Base-by-base conservation (phyloP, 1,139 yeast species). In the Saccharomyces hybrid region DNA sequence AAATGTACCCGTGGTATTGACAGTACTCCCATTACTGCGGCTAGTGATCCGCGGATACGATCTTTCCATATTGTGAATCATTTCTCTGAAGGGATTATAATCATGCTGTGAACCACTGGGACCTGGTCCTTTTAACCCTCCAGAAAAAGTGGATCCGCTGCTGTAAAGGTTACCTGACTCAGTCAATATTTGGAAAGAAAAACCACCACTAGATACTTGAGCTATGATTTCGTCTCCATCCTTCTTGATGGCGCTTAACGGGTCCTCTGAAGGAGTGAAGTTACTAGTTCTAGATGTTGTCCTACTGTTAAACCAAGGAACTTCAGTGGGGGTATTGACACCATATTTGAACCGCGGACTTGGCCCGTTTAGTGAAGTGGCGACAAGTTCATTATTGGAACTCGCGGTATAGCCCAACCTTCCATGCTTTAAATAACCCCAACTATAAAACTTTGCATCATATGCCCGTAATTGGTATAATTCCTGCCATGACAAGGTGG, bases 161-260 rank as follows among this genome's bases (percentile, higher is more conserved):
- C 74, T 76, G 64, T 74, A 83, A 13, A 84, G 63, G 7, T 76
- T 73, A 0, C 89, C 89, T 2, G 73, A 68, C 48, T 75, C 73
- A 0, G 85, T 78, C 23, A 86, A 69, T 0, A 86, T 70, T 49
- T 83, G 81, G 62, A 84, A 82, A n/a, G 85, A 78, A 63, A 76
- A 85, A 1, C 95, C 95, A 42, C 86, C 86, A 5, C 86, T 83
- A 16, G 80, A 74, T 1, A 86, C 72, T 62, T 83, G 88, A 4
- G 79, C 73, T 7, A 84, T 70, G 1, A 78, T 66, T 26, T 70
- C 67, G 16, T 73, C 70, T 42, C 76, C 62, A 14, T 48, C 50
- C 20, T 48, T 48, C 14, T 28, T 26, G 44, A 38, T 38, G 13
- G 44, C 44, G 16, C 25, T 38, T 7, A 38, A 38, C 25, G 44